Percentiles rank a stretch among this genome's conserved stretches.
Evolutionary conservation across 2,329 filamentous ascomycete genomes (phyloP).

Genomic region (Hymenoscyphus scutula): DNA sequence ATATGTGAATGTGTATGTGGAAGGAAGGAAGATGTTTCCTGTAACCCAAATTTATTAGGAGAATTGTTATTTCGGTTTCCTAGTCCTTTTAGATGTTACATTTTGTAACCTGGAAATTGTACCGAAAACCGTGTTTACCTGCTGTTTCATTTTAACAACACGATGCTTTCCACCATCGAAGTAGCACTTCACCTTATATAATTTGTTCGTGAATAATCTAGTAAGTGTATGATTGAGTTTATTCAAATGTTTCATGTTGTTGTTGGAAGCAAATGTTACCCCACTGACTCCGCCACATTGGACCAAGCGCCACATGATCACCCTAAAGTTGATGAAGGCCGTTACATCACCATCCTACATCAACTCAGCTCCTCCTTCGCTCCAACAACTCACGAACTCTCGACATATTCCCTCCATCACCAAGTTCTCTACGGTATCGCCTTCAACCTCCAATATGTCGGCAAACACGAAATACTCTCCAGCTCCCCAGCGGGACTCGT

Average conservation of each 20-base stretch:
- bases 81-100: background rate
- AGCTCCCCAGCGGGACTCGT: constrained; percentile 82
- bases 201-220: background rate
- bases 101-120: no score
- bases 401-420: background rate
- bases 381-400: background rate
- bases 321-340: background rate
- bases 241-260: background rate
- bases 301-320: background rate
- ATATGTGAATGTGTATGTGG: background rate
- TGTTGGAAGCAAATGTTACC: background rate
- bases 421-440: background rate
- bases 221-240: background rate
- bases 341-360: constrained; percentile 2
- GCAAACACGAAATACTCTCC: constrained; percentile 78
- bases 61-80: background rate
- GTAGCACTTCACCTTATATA: background rate
- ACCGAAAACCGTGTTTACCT: no score
- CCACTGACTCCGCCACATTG: background rate
- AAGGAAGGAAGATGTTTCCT: no score
- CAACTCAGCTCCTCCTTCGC: background rate
- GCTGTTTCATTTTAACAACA: no score
- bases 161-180: no score
- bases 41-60: no score
- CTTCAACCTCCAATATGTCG: constrained; percentile 52